Conservation (phyloP, 768 basidiomycete genomes). For the Termitomyces sp. region DNA sequence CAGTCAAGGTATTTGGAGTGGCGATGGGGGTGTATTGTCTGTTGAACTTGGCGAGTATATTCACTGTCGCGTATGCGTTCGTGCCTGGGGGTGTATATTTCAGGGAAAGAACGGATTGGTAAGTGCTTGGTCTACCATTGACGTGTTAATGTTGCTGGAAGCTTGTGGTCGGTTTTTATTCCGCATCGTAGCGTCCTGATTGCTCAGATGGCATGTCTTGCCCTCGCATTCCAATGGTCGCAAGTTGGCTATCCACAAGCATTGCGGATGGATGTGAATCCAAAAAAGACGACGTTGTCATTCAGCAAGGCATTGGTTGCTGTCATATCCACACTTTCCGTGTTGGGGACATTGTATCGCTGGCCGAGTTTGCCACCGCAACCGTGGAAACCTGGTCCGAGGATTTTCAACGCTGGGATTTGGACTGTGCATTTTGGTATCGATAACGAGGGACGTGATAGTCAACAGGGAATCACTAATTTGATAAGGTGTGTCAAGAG, state of each 20-base stretch:
- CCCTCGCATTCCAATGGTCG: constrained; percentile 41
- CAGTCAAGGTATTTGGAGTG: constrained; percentile 44
- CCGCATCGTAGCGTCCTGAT: constrained; percentile 39
- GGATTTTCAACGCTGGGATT: constrained; percentile 76
- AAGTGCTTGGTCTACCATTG: constrained; percentile 20
- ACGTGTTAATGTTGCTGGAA: background rate
- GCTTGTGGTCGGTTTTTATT: background rate
- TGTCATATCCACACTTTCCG: constrained; percentile 37
- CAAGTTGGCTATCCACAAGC: background rate
- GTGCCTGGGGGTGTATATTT: constrained; percentile 75
- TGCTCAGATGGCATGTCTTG: constrained; percentile 46
- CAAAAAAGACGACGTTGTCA: constrained; percentile 7
- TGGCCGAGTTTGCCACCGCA: constrained; percentile 42
- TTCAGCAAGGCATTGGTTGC: constrained; percentile 30
- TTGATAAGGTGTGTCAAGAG: constrained; percentile 26
- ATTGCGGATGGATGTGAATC: background rate
- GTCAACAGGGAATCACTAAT: constrained; percentile 61
- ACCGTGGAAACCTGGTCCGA: constrained; percentile 57
- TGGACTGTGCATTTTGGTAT: constrained; percentile 92
- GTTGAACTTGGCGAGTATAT: constrained; percentile 63
- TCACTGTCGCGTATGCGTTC: constrained; percentile 89
- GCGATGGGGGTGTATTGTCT: constrained; percentile 59
- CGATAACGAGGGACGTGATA: constrained; percentile 69
- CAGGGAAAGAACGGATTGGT: constrained; percentile 75
- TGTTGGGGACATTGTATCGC: constrained; percentile 48